These are phyloP conservation scores for Pseudogymnoascus sp. DNA, from an alignment of 2,329 filamentous ascomycete genomes.

Conservation along the genomic window DNA sequence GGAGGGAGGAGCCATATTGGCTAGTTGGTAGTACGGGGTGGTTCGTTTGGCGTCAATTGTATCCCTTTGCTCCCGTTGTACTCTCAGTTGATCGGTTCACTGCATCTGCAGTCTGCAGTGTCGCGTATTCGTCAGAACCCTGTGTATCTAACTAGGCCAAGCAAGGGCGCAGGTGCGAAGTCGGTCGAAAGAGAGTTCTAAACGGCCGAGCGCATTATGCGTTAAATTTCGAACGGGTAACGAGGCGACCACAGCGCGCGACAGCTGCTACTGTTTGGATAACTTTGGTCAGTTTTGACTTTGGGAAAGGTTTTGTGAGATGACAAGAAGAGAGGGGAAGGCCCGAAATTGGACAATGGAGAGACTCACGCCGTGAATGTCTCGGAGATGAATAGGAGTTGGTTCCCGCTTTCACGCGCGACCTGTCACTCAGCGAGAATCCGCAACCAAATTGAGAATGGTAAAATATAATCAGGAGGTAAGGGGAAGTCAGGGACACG, in stretches of 20 bases:
- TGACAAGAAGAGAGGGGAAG: background rate
- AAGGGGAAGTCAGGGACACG: background rate
- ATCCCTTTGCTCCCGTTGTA: conserved; percentile 4
- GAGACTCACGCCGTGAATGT: conserved; percentile 1
- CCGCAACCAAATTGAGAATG: background rate
- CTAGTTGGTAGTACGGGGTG: background rate
- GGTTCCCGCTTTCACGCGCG: background rate
- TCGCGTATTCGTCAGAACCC: background rate
- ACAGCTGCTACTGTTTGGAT: background rate
- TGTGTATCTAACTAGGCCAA: background rate
- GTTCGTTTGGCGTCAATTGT: background rate
- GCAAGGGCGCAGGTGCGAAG: background rate
- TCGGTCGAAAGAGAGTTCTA: conserved; percentile 7
- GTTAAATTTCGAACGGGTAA: conserved; percentile 1
- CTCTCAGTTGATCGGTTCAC: background rate
- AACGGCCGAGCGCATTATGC: conserved; percentile 6
- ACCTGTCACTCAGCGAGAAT: background rate
- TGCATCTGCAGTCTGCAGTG: conserved; percentile 7
- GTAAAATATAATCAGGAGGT: conserved; percentile 2
- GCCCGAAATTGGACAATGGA: background rate
- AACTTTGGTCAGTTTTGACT: conserved; percentile 2
- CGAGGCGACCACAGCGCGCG: background rate
- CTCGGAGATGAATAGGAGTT: conserved; percentile 6
- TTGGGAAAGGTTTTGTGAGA: background rate
- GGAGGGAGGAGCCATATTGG: conserved; percentile 1